These are phyloP conservation scores for Fraxinus quadrangulata DNA, from an alignment of 257 asterid species.

Conservation along the genomic window DNA sequence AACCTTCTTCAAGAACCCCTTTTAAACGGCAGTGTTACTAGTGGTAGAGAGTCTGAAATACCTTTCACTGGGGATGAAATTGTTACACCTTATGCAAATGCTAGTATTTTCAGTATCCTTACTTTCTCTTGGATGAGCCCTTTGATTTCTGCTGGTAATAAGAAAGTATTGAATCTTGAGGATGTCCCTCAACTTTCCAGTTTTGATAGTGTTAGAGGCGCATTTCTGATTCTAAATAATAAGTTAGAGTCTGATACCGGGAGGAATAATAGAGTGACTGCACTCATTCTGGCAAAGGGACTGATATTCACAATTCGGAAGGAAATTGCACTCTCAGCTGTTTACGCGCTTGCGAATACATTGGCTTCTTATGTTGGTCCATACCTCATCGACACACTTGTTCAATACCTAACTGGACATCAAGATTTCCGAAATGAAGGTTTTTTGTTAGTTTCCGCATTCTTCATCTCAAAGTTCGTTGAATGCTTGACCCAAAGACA, in stretches of 20 bases:
- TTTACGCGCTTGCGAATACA: conserved; percentile 47
- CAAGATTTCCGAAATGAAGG: conserved; percentile 53
- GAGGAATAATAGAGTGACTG: conserved; percentile 45
- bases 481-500: conserved; percentile 76
- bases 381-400: conserved; percentile 69
- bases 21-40: conserved; percentile 43
- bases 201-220: conserved; percentile 56
- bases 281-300: conserved; percentile 67
- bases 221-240: conserved; percentile 50
- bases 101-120: conserved; percentile 55
- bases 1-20: conserved; percentile 63
- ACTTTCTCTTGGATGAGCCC: conserved; percentile 80
- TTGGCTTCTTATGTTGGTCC: conserved; percentile 75
- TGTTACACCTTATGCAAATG: conserved; percentile 73
- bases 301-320: conserved; percentile 52
- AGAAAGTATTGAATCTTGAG: conserved; percentile 70
- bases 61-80: conserved; percentile 56
- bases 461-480: conserved; percentile 59
- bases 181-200: conserved; percentile 79
- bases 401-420: conserved; percentile 67
- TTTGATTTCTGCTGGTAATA: conserved; percentile 62
- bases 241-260: conserved; percentile 46
- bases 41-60: conserved; percentile 36
- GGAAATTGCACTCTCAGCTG: conserved; percentile 53
- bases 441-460: conserved; percentile 50